A percentile compares a stretch with the other conserved stretches of the same genome.
Conservation (phyloP, 768 basidiomycete species). For the Phylloporus sp. region DNA sequence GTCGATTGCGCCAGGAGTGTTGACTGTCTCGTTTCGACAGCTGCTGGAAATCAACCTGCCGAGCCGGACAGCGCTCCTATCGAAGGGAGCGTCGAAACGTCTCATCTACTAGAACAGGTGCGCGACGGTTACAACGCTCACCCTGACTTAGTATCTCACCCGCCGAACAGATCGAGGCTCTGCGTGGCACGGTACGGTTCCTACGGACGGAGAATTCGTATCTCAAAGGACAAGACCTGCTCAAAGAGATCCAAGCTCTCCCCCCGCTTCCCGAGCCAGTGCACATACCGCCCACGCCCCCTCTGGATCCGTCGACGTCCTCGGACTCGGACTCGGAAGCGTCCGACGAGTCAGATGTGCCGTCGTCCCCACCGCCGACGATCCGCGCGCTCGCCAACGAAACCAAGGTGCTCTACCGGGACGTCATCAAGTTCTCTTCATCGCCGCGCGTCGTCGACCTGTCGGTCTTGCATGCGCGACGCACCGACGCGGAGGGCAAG, state of each 20-base stretch:
- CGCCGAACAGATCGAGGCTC: constrained; percentile 70
- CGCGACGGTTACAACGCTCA: constrained; percentile 7
- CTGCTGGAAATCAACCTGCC: constrained; percentile 43
- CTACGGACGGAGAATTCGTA: constrained; percentile 91
- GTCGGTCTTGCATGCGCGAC: constrained; percentile 50
- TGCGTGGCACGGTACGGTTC: constrained; percentile 89
- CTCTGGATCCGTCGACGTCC: constrained; percentile 55
- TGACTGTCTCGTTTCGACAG: constrained; percentile 20
- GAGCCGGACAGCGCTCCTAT: constrained; percentile 61
- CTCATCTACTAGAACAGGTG: constrained; percentile 85
- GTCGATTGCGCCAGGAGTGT: background rate
- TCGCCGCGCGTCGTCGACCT: constrained; percentile 85
- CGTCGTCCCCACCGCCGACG: constrained; percentile 41
- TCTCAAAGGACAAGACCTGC: constrained; percentile 87
- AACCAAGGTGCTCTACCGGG: constrained; percentile 82
- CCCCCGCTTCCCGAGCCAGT: constrained; percentile 54
- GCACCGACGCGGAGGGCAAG: constrained; percentile 42
- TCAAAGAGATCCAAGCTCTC: constrained; percentile 73
- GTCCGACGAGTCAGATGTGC: constrained; percentile 48
- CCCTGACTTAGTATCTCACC: constrained; percentile 3
- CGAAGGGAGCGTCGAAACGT: constrained; percentile 82
- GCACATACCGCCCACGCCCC: constrained; percentile 54
- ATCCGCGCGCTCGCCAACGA: constrained; percentile 71
- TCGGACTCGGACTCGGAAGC: constrained; percentile 74
- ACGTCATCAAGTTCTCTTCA: constrained; percentile 82